phyloP scores from a whole-genome alignment of 192 early-diverging fungal species.

The Oehlia diaphana region DNA sequence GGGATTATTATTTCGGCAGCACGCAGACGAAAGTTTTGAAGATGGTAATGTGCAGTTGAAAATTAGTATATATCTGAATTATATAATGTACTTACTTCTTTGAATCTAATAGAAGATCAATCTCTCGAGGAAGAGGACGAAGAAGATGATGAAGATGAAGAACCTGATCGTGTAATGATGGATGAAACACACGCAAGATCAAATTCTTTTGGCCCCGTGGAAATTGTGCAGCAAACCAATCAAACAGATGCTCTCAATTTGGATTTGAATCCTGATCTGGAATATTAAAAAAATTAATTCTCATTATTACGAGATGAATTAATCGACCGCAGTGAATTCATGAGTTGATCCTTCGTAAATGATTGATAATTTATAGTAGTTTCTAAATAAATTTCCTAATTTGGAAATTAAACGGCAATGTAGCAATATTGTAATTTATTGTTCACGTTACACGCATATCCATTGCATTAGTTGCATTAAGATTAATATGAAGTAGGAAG shows the following conservation, averaged over 20 bases:
- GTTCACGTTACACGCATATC: too few species aligned
- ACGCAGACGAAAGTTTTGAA: slow-evolving; percentile 20
- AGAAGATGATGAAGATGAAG: slow-evolving; percentile 23
- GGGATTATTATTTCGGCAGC: slow-evolving; percentile 43
- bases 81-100: neutral
- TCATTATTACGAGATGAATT: too few species aligned
- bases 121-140: slow-evolving; percentile 31
- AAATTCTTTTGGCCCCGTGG: neutral
- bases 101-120: slow-evolving; percentile 29
- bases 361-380: too few species aligned
- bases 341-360: too few species aligned
- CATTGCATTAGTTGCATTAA: too few species aligned
- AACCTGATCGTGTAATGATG: neutral
- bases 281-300: neutral
- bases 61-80: slow-evolving; percentile 26
- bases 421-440: too few species aligned
- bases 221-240: neutral
- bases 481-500: too few species aligned
- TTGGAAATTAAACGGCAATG: too few species aligned
- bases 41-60: slow-evolving; percentile 32
- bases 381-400: too few species aligned
- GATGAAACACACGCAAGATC: neutral
- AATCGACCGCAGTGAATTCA: too few species aligned
- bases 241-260: slow-evolving; percentile 34
- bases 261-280: slow-evolving; percentile 46